Base-by-base conservation (phyloP, 257 asterid species). In the Leonotis leonurus region DNA sequence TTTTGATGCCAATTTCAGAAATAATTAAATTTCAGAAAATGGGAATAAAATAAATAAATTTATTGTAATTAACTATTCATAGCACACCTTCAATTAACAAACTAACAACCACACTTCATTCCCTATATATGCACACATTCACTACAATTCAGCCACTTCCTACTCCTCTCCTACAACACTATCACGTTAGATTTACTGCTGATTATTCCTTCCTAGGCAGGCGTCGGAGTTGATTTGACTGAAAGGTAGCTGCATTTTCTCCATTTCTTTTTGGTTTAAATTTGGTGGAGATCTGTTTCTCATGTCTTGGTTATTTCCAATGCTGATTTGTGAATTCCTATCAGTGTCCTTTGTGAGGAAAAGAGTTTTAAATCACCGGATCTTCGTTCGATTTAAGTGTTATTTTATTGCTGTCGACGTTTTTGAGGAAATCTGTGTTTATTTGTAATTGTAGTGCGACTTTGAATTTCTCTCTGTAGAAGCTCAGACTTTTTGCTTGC, bases 11-110 rank as follows among this genome's bases (percentile, higher is more conserved):
- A 52, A 25, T 30, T 55, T 33, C 33, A 37, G 1, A 12, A 30
- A 56, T 30, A 12, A 11, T 3, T 6, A 61, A 62, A 5, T n/a
- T 58, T 54, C 7, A 8, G 9, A 7, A 43, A 5, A n/a, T n/a
- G n/a, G n/a, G n/a, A 22, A 24, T 40, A 8, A 9, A 5, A 40
- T 55, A 32, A 32, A 45, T 8, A 6, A 10, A 24, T 22, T 11
- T 16, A 20, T 4, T 40, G 17, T 37, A 8, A 18, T 26, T 39
- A 8, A 32, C 53, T 67, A 13, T 64, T 43, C 57, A 43, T n/a
- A 65, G 74, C 77, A 56, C 79, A 70, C 82, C 73, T 61, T 66
- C 74, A 65, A 51, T 72, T 72, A 73, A 73, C 79, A 64, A 37
- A 37, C 70, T 58, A 60, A 70, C 73, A 55, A 62, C 69, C 51